Evolutionary conservation across 805 yeast species (phyloP), one percentile per base, ranked within the genome.

Genomic region (Candida broadrunensis): DNA sequence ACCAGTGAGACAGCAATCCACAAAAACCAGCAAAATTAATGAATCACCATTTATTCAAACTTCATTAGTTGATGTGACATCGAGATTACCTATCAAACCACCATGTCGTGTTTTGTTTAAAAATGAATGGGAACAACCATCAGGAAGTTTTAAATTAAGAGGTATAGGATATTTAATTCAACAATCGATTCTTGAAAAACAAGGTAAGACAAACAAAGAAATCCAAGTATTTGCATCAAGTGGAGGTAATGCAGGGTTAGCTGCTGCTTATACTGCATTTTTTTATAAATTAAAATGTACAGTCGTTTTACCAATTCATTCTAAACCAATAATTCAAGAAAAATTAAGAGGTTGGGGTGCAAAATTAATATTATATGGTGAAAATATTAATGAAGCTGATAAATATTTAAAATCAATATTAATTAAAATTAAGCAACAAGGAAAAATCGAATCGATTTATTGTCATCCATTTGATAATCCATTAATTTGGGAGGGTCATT

Each of bases 181-280:
- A n/a, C 52, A 56, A 17, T 58, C 63, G 14, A 54, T 68, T 0
- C 49, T 48, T 2, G 47, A 50, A 15, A 15, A 32, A 14, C 14
- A 11, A 26, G 26, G 29, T 12, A 13, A 24, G 4, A 52, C 59
- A 3, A 46, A 51, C 13, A 59, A 61, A 34, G 47, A 49, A 29
- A 62, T 73, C 13, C 67, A 65, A 5, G 73, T 77, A 4, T 70
- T 69, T 45, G 71, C 80, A 5, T 75, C 80, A 12, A 72, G 78
- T 32, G 83, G 82, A 9, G 82, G 83, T 4, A 74, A 74, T 45
- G 79, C 79, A 13, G 79, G 79, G 1, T 61, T 74, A 39, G 82
- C 81, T 5, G 81, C 80, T 5, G 77, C 80, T 0, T 67, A 66
- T 35, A 67, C 78, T 25, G 68, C 78, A 2, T 47, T 43, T 36